Percentiles rank a stretch among this genome's conserved stretches.
Evolutionary conservation across 2,329 filamentous ascomycete genomes (phyloP).

Genomic region (Beauveria australis): DNA sequence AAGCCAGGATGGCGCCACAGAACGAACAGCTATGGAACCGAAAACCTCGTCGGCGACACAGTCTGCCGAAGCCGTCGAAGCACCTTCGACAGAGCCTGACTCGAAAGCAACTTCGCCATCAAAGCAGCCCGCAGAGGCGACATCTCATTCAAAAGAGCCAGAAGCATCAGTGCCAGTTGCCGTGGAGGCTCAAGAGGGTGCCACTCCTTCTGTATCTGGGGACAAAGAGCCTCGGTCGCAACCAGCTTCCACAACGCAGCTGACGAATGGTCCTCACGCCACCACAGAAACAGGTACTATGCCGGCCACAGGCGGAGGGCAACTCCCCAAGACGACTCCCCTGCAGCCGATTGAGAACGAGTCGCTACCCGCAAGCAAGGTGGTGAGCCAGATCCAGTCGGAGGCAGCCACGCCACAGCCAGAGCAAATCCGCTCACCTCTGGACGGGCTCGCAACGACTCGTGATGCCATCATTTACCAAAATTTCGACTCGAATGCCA

Average conservation of each 20-base stretch:
- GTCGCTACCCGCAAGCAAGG: not conserved
- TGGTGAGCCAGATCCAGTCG: constrained; percentile 11
- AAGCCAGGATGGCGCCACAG: not conserved
- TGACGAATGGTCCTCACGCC: not conserved
- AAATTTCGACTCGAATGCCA: constrained; percentile 48
- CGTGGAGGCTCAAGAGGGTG: not conserved
- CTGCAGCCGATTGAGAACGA: not conserved
- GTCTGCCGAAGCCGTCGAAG: not conserved
- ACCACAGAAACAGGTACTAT: not conserved
- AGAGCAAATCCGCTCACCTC: constrained; percentile 16
- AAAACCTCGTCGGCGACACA: not conserved
- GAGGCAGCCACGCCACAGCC: constrained; percentile 16
- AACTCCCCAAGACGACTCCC: not conserved
- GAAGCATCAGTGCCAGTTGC: not conserved
- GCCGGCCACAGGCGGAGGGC: not conserved
- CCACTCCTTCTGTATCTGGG: not conserved
- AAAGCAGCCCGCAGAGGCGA: not conserved
- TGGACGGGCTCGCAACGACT: constrained; percentile 32
- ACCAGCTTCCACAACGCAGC: not conserved
- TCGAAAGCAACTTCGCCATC: not conserved
- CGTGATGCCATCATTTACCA: constrained; percentile 52
- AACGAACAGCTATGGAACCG: not conserved
- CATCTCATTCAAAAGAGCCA: not conserved
- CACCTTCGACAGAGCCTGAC: not conserved
- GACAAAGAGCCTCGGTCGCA: not conserved